These are phyloP conservation scores for Trichophyton schoenleinii DNA, from an alignment of 2,329 filamentous ascomycete genomes.

Conservation along the genomic window DNA sequence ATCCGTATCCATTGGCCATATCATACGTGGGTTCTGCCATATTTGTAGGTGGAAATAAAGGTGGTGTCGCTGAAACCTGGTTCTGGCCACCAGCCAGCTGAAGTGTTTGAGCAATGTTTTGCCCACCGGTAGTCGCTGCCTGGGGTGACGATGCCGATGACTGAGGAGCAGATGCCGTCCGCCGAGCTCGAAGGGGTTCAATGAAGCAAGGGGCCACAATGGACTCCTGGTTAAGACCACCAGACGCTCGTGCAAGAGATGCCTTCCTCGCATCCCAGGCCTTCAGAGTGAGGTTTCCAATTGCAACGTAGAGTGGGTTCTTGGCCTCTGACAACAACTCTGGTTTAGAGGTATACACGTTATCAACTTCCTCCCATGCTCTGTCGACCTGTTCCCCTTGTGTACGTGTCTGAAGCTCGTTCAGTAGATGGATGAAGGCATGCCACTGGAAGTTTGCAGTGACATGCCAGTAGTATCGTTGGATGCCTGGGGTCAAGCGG, in stretches of 20 bases:
- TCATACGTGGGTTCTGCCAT: not conserved
- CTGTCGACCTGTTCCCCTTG: slow-evolving; percentile 22
- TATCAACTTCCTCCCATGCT: slow-evolving; percentile 34
- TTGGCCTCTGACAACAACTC: slow-evolving; percentile 23
- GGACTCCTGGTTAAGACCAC: not conserved
- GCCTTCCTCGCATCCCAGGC: slow-evolving; percentile 29
- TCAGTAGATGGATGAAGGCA: slow-evolving; percentile 35
- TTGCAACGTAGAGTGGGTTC: slow-evolving; percentile 32
- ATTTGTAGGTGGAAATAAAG: not conserved
- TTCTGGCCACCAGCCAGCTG: not conserved
- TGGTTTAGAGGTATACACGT: slow-evolving; percentile 21
- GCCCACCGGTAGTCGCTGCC: not conserved
- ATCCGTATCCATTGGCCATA: not conserved
- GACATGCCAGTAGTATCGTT: slow-evolving; percentile 32
- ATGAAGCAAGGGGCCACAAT: not conserved
- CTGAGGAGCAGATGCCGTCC: not conserved
- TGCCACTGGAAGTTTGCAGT: slow-evolving; percentile 39
- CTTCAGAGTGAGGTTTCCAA: slow-evolving; percentile 33
- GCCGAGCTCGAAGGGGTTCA: not conserved
- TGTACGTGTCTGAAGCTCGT: slow-evolving; percentile 25
- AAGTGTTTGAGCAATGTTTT: not conserved
- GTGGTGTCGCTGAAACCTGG: too few relatives aligned
- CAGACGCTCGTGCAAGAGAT: not conserved
- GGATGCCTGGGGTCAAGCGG: slow-evolving; percentile 26
- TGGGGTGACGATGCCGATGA: not conserved